Conservation (phyloP, 2,329 filamentous ascomycete genomes). For the Sphaerulina musiva region DNA sequence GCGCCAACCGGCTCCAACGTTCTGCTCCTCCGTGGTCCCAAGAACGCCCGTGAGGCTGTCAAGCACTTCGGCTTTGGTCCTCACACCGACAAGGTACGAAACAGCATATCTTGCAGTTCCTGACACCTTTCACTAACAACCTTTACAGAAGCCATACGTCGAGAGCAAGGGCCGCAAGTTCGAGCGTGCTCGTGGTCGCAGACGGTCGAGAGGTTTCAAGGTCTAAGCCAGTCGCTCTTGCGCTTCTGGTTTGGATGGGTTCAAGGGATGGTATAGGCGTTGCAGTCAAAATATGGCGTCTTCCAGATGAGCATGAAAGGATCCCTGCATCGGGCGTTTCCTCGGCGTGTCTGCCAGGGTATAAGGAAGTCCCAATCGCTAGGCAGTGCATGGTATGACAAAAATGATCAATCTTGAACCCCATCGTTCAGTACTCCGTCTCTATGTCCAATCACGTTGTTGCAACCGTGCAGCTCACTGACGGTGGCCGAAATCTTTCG, state of each 20-base stretch:
- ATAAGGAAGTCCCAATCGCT: conserved; percentile 7
- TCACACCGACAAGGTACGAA: conserved; percentile 86
- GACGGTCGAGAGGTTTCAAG: conserved; percentile 99
- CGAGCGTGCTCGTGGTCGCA: conserved; percentile 97
- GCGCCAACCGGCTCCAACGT: conserved; percentile 96
- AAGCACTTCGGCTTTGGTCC: conserved; percentile 99
- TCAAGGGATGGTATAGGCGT: conserved; percentile 17
- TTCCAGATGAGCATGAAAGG: conserved; percentile 14
- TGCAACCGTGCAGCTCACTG: background rate
- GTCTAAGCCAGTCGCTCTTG: conserved; percentile 58
- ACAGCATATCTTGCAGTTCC: background rate
- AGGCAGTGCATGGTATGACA: conserved; percentile 22
- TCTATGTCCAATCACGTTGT: background rate
- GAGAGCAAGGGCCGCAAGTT: conserved; percentile 99
- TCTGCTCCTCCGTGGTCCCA: conserved; percentile 91
- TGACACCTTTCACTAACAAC: conserved; percentile 14
- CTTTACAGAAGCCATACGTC: conserved; percentile 79
- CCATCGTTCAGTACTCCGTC: background rate
- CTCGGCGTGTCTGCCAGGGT: conserved; percentile 7
- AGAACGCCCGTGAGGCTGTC: conserved; percentile 94
- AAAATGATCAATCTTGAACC: conserved; percentile 8
- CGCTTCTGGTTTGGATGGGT: conserved; percentile 10
- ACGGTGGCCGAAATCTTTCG: conserved; percentile 5
- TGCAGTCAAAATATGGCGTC: conserved; percentile 9
- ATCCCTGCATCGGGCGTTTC: conserved; percentile 6